Base-by-base conservation (phyloP, 805 yeast genomes). In the Starmerella gropengiesseri region DNA sequence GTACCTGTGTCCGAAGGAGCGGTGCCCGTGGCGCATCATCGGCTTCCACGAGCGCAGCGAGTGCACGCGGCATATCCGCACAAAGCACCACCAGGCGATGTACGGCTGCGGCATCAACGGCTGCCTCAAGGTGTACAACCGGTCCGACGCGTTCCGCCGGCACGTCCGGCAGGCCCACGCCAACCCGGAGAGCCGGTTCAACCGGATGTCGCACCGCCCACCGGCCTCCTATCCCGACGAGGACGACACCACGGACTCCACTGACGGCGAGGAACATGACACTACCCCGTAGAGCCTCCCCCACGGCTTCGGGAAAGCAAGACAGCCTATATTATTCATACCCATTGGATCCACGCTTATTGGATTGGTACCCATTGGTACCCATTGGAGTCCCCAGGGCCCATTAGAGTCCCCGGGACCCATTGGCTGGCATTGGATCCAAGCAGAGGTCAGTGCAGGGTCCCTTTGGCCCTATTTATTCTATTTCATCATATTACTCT, bases 21-120 rank as follows among this genome's bases (percentile, higher is more conserved):
- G 39, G 12, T 49, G 52, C 36, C 52, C 52, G 8, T 49, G 52
- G 52, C 43, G 46, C 3, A 37, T 47, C 18, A 45, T 49, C 19
- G 52, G 52, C 9, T 49, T 49, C 33, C 52, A 49, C 41, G 52
- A 49, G 35, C 51, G 52, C 35, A 49, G 52, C 34, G 52, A 49
- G 20, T 49, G 52, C 41, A 49, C 52, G 31, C 46, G 52, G 36
- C 52, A 49, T 27, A 47, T 49, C 17, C 41, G 52, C 11, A 49
- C 52, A 5, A 49, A 49, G 35, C 52, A 49, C 35, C 47, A 41
- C 43, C 37, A 44, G 31, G 52, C 52, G 5, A 49, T 49, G 52
- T 49, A 49, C 44, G 21, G 46, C 7, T 49, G 52, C 40, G 47
- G 37, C 14, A 43, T 37, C 39, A 35, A 38, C 8, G 51, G 52